Evolutionary conservation across 495 filamentous ascomycete species (phyloP), one percentile per base, ranked within the genome.

Genomic region (Penicillium paradoxum): DNA sequence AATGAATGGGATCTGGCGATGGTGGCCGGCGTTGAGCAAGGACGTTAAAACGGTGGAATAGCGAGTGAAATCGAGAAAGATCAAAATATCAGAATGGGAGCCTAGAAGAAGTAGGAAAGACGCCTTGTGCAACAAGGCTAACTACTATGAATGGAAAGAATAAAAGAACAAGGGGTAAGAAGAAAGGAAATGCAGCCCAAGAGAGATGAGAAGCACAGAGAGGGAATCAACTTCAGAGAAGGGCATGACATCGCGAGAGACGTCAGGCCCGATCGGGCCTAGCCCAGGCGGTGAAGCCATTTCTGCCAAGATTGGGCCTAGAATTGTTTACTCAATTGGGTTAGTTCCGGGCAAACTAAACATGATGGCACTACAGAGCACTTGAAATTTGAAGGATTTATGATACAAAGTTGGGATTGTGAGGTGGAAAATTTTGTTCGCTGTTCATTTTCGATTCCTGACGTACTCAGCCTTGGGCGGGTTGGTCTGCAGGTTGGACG

Each of bases 211-310:
- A 57, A 60, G 49, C 47, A 36, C 49, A 62, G 45, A 59, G 39
- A 55, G 39, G 53, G 55, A 49, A 29, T 49, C 46, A 22, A 24
- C 18, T 29, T 38, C 51, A 33, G 49, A 34, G 53, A 56, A 53
- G 53, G 49, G 50, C 60, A 68, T 68, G 62, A 66, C 63, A 66
- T 64, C 59, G 60, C 52, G 54, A 54, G 51, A 65, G 57, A 65
- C 57, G 60, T 66, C 63, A 66, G 53, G 51, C 65, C 65, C 39
- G 38, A 61, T 57, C 57, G 41, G 65, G 65, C 46, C 45, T 68
- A 68, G 65, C 44, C 17, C 37, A 45, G 55, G 60, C 59, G 62
- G 63, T 59, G 53, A 52, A 32, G 27, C 0, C 14, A 8, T 29
- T 66, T 66, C 53, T 66, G 60, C 60, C 60, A 42, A 4, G n/a